Conservation (phyloP, 2,329 filamentous ascomycete species). For the Chaetomiaceae sp. region DNA sequence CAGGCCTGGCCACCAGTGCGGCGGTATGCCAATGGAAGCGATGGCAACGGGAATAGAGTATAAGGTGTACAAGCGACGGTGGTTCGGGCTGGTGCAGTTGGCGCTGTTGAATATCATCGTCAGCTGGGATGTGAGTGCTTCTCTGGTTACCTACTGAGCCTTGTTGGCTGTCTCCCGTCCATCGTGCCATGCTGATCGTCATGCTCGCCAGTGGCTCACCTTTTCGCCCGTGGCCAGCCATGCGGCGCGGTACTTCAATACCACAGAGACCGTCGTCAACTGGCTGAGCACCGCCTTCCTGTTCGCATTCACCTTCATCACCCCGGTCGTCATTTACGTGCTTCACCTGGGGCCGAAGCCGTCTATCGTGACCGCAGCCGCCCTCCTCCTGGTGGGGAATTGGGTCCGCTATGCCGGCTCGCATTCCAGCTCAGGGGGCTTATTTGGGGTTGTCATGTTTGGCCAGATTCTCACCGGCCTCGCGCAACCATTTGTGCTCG, state of each 20-base stretch:
- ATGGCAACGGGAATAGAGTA: conserved; percentile 22
- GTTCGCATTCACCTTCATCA: conserved; percentile 72
- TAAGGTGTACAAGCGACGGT: conserved; percentile 71
- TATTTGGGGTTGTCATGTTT: conserved; percentile 76
- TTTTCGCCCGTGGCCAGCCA: conserved; percentile 78
- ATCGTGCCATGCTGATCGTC: conserved; percentile 5
- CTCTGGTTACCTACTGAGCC: neutral
- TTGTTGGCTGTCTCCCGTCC: neutral
- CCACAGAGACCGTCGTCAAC: conserved; percentile 74
- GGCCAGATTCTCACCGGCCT: conserved; percentile 88
- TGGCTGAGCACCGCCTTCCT: conserved; percentile 89
- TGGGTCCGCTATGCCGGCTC: conserved; percentile 84
- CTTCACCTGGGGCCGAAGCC: conserved; percentile 76
- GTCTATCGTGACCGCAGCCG: conserved; percentile 68
- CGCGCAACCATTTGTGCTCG: conserved; percentile 86
- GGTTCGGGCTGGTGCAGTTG: conserved; percentile 80
- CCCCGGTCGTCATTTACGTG: conserved; percentile 69
- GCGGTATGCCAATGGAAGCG: conserved; percentile 8
- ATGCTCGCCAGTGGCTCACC: conserved; percentile 69
- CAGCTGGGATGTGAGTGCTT: conserved; percentile 81
- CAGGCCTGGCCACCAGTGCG: neutral
- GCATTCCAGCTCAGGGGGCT: conserved; percentile 48
- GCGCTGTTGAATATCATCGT: conserved; percentile 87
- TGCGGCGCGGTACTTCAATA: conserved; percentile 69
- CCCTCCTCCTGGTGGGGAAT: conserved; percentile 75